Evolutionary conservation across 495 filamentous ascomycete genomes (phyloP).

Genomic region (Physcia stellaris): DNA sequence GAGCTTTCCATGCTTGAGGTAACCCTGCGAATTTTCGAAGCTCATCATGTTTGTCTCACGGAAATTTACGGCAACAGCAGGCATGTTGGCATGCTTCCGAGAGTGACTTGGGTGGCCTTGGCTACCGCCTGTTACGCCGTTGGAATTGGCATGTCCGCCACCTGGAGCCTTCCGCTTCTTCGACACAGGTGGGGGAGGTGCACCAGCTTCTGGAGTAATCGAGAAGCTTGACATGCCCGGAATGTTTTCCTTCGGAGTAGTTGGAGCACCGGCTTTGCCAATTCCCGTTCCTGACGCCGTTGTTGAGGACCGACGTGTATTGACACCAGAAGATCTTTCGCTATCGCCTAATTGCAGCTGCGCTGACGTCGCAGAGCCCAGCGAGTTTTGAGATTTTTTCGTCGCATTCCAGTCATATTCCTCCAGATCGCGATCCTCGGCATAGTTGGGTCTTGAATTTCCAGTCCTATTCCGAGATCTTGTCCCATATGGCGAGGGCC

Average conservation of each 20-base stretch:
- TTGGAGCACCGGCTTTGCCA: slow-evolving; percentile 15
- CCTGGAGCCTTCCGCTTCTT: slow-evolving; percentile 76
- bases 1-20: slow-evolving; percentile 64
- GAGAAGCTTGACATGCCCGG: slow-evolving; percentile 53
- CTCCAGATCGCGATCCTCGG: slow-evolving; percentile 88
- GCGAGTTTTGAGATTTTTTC: slow-evolving; percentile 30
- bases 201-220: slow-evolving; percentile 29
- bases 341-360: slow-evolving; percentile 17
- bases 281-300: slow-evolving; percentile 13
- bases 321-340: slow-evolving; percentile 29
- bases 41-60: slow-evolving; percentile 67
- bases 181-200: slow-evolving; percentile 27
- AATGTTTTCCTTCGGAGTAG: slow-evolving; percentile 38
- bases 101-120: slow-evolving; percentile 22
- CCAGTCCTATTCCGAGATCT: slow-evolving; percentile 84
- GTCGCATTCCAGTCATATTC: slow-evolving; percentile 48
- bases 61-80: slow-evolving; percentile 17
- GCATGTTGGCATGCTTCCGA: slow-evolving; percentile 24
- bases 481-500: slow-evolving; percentile 75
- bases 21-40: slow-evolving; percentile 58
- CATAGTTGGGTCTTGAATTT: slow-evolving; percentile 77
- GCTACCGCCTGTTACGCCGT: slow-evolving; percentile 22
- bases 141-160: too few relatives aligned
- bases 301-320: slow-evolving; percentile 28
- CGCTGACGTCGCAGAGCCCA: slow-evolving; percentile 9